Evolutionary conservation across 495 filamentous ascomycete species (phyloP).

Genomic region (Cairneyella variabilis): DNA sequence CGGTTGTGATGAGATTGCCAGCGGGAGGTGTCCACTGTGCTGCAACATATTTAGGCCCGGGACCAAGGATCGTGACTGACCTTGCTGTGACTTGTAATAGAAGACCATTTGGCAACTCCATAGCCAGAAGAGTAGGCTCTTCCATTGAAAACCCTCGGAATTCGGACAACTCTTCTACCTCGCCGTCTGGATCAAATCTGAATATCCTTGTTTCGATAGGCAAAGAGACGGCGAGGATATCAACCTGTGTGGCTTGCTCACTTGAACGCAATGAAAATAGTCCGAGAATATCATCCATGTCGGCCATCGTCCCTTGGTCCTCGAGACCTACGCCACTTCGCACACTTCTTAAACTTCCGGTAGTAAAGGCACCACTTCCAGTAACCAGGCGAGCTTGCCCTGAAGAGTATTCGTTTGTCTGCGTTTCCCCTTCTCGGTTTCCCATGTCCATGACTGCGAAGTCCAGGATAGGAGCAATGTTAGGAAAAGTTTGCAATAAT

Average conservation of each 20-base stretch:
- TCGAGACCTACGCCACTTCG: conserved; percentile 92
- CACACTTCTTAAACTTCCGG: conserved; percentile 82
- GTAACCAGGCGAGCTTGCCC: conserved; percentile 93
- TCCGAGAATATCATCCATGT: conserved; percentile 70
- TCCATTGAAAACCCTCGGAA: conserved; percentile 67
- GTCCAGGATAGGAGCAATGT: conserved; percentile 88
- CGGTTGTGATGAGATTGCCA: conserved; percentile 65
- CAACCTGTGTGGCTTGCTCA: conserved; percentile 41
- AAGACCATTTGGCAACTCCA: conserved; percentile 55
- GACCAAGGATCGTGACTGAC: conserved; percentile 48
- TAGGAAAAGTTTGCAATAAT: conserved; percentile 74
- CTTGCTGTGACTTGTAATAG: conserved; percentile 76
- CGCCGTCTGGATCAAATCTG: conserved; percentile 66
- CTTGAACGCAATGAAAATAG: conserved; percentile 55
- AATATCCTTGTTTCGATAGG: conserved; percentile 83
- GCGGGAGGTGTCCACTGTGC: conserved; percentile 63
- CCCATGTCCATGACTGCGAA: conserved; percentile 96
- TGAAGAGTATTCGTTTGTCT: conserved; percentile 85
- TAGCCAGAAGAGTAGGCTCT: conserved; percentile 69
- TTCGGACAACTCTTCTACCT: conserved; percentile 77
- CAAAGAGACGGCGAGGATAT: conserved; percentile 77
- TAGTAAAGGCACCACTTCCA: conserved; percentile 81
- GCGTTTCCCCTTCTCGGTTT: conserved; percentile 67
- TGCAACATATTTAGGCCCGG: conserved; percentile 31
- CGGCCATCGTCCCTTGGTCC: conserved; percentile 76